Base-by-base conservation (phyloP, 495 filamentous ascomycete species). In the Xylaria nigripes region DNA sequence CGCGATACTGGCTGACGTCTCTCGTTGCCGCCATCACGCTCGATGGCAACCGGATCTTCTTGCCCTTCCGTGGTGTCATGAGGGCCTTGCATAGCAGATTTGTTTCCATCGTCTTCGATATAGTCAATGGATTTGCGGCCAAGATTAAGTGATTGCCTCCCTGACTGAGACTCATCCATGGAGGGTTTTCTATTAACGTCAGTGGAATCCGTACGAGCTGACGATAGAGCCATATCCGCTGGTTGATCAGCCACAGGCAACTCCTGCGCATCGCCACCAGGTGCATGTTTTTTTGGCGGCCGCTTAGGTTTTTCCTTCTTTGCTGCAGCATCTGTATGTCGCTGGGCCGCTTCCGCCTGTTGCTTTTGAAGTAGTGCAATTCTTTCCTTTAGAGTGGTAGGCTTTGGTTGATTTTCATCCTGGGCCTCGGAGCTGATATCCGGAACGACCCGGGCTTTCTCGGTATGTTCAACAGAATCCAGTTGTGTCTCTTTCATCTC, bases 341-440 rank as follows among this genome's bases (percentile, higher is more conserved):
- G 81, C 49, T 81, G 75, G 30, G 89, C 85, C 58, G 90, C 87
- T 62, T 96, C 92, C 66, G 87, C 72, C 65, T 97, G 93, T 64
- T 97, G 91, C 65, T 89, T 92, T 67, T 98, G 93, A 10, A 98
- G 74, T 43, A 95, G 72, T 15, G 93, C 93, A 69, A 97, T 95
- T 21, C 93, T 75, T 55, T 98, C 93, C 68, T 97, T 98, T 56
- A 98, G 70, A 58, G 86, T 96, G 51, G 87, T 86, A 15, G 90
- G 89, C 69, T 95, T 93, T 2, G 90, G 90, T 62, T 87, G 82
- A 44, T 89, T 86, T 54, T 89, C 86, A 24, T 79, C 85, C n/a
- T 80, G 76, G 7, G 59, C 74, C 54, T 81, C 77, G 41, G 63
- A 50, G n/a, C 69, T 57, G 7, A 63, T 55, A 9, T 66, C 62